Percentiles rank a stretch among this genome's conserved stretches.
These are phyloP conservation scores for Sordariomycetes sp. DNA, from an alignment of 2,329 filamentous ascomycete species.

Conservation along the genomic window DNA sequence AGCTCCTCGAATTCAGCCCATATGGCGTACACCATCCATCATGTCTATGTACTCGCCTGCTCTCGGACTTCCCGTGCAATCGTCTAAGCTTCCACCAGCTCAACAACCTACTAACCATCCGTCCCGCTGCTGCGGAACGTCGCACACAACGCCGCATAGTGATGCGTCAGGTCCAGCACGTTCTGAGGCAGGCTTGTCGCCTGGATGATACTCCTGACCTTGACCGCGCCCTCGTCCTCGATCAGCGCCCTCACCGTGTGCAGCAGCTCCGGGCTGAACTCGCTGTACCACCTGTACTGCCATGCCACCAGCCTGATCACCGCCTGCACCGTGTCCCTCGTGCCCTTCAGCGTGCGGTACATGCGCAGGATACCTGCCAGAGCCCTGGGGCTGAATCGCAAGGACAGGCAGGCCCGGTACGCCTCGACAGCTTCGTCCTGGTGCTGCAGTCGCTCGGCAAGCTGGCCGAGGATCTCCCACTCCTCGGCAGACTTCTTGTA, in stretches of 20 bases:
- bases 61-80: background rate
- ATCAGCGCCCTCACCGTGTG: conserved; percentile 86
- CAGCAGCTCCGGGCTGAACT: conserved; percentile 90
- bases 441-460: conserved; percentile 90
- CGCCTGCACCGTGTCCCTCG: conserved; percentile 71
- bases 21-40: too few relatives aligned
- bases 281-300: conserved; percentile 99
- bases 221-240: conserved; percentile 94
- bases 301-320: conserved; percentile 88
- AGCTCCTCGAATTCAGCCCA: background rate
- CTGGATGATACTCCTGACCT: conserved; percentile 94
- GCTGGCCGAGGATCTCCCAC: conserved; percentile 92
- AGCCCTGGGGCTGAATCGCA: conserved; percentile 89
- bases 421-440: conserved; percentile 86
- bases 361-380: conserved; percentile 75
- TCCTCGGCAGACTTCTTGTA: conserved; percentile 97
- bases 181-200: conserved; percentile 88
- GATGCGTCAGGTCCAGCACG: conserved; percentile 88
- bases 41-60: background rate
- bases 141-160: conserved; percentile 90
- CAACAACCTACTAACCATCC: conserved; percentile 51
- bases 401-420: conserved; percentile 77
- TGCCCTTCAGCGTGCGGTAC: conserved; percentile 70
- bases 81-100: background rate
- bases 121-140: conserved; percentile 92